Base-by-base conservation (phyloP, 441 rosid species). In the Populus trichocarpa region DNA sequence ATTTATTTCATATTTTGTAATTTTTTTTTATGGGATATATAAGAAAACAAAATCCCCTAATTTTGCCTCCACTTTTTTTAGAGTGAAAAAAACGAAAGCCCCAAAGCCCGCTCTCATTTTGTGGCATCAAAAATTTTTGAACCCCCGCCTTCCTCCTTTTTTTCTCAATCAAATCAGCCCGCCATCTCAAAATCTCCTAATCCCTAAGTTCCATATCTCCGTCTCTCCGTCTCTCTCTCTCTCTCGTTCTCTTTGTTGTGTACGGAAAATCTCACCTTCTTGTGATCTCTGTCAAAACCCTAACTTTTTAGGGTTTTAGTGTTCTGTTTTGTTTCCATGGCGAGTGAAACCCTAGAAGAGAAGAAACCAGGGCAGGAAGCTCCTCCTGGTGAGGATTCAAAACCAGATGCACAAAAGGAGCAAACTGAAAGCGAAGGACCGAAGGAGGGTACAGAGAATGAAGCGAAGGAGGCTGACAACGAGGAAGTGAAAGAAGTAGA, bases 261-360 rank as follows among this genome's bases (percentile, higher is more conserved):
- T 8, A 35, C 63, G 2, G 28, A n/a, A 25, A 61, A 59, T 25
- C 42, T 75, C 61, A 50, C 33, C 22, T 20, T 75, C 71, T 10
- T 40, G 16, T 16, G 69, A 68, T 46, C 77, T 70, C 42, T 67
- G 18, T 20, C 69, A 30, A 75, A 81, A 72, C 57, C 76, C 80
- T 12, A 64, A 1, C 26, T 23, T 3, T n/a, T 25, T 73, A 84
- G 87, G 84, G 83, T 82, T 77, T 61, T 74, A 63, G 7, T 33
- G 35, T 46, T 33, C 74, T 36, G 30, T 26, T 57, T 59, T 75
- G 67, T 67, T 66, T 23, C 74, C 76, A 94, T 94, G 98, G 88
- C 93, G 77, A 83, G 75, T 71, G 95, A 92, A 85, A 83, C 93
- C 93, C 88, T 89, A 88, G 91, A 83, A n/a, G 98, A 85, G 78